These are phyloP conservation scores for Phascolomyces articulosus DNA, from an alignment of 371 early-diverging fungal genomes.

Conservation along the genomic window DNA sequence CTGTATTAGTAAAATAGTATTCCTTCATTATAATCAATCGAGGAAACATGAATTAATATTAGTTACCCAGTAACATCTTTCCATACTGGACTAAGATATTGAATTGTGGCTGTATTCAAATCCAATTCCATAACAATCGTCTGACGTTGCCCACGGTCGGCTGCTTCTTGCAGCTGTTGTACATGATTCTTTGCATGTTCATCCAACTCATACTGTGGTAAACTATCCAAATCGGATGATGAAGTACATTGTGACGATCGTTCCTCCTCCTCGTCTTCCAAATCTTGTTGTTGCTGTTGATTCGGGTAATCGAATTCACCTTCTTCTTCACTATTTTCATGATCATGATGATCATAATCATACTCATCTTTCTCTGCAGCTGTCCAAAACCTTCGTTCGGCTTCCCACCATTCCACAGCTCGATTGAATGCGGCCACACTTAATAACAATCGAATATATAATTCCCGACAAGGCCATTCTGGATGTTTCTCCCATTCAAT, in stretches of 20 bases:
- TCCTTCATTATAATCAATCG: not conserved
- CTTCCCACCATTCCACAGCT: constrained; percentile 69
- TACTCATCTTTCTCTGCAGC: constrained; percentile 4
- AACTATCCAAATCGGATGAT: not conserved
- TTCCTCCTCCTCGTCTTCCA: not conserved
- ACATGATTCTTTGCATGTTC: constrained; percentile 2
- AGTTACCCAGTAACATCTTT: constrained; percentile 60
- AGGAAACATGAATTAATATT: not conserved
- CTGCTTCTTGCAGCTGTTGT: constrained; percentile 51
- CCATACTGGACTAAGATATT: constrained; percentile 69
- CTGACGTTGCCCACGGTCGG: constrained; percentile 58
- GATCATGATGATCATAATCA: not conserved
- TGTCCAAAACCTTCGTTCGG: constrained; percentile 53
- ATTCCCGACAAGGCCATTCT: constrained; percentile 63
- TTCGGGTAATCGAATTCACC: not conserved
- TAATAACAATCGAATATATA: constrained; percentile 58
- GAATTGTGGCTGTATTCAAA: constrained; percentile 44
- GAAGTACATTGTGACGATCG: not conserved
- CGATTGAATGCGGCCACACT: constrained; percentile 63
- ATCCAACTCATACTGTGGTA: not conserved
- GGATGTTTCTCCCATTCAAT: constrained; percentile 56
- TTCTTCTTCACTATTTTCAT: not conserved
- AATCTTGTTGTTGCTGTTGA: not conserved
- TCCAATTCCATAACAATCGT: constrained; percentile 67
- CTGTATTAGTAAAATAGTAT: not conserved